Evolutionary conservation across 75 land plant genomes (phyloP), one percentile per base, ranked within the genome.

Genomic region (Chamaecyparis obtusa): DNA sequence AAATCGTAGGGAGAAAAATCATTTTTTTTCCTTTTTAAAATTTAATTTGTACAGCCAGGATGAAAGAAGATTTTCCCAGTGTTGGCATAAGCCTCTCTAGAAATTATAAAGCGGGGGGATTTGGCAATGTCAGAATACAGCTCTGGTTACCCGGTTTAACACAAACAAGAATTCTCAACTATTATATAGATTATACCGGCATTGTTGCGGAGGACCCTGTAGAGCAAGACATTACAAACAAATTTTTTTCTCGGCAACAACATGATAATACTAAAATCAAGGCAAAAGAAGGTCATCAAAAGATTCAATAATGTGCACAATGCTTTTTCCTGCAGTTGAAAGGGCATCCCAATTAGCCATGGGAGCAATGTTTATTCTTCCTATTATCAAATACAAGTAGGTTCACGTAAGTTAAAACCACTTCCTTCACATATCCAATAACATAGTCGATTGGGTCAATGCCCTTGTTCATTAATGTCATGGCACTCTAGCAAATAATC

Each of bases 141-240:
- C 56, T 96, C 41, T 86, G 86, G 78, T 57, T 91, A 11, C 94
- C 97, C 35, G 96, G 95, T 0, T 39, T 88, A 30, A 88, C 92
- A 6, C 97, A 96, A 87, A 97, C 99, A 2, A 75, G 99, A 30
- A 95, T 97, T 48, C 67, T 90, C 9, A 91, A 90, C 48, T 96
- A 90, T 36, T 96, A 96, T 91, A 48, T 97, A 87, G 96, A 97
- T 67, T 96, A 60, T 88, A 96, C 94, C 19, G 93, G 92, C 11
- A 96, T 97, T 24, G 95, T 95, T 10, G 92, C 94, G 0, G 98
- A 97, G 79, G 99, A 96, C 44, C 96, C 99, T 1, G 92, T 91
- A 15, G 94, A 97, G 87, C 92, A 94, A 32, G 90, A 81, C 11
- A 90, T 97, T 43, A 77, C 96, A 0, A 88, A 89, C 85, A n/a